phyloP scores from a whole-genome alignment of 1,139 yeast genomes.

The Pichia sp. region DNA sequence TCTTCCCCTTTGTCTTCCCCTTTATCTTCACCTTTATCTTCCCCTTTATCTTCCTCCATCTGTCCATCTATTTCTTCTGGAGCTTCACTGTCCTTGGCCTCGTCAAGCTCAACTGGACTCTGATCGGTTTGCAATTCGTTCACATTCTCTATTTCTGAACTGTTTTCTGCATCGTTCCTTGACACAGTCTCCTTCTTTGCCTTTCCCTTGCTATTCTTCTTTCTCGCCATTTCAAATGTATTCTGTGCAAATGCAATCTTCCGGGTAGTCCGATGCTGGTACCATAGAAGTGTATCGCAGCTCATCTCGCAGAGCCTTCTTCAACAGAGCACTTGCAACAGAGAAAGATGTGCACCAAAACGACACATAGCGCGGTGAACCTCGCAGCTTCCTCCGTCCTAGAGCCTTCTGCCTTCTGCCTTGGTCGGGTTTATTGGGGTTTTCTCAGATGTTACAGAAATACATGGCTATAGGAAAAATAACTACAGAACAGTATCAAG shows the following conservation, averaged over 20 bases:
- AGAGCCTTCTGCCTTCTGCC: not conserved
- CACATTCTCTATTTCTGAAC: not conserved
- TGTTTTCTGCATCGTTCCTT: not conserved
- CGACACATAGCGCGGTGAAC: not conserved
- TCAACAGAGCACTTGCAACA: not conserved
- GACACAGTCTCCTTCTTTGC: not conserved
- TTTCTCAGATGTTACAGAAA: not conserved
- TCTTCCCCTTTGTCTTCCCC: not conserved
- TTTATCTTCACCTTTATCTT: not conserved
- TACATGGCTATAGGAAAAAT: not conserved
- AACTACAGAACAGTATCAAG: not conserved
- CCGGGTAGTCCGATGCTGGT: not conserved
- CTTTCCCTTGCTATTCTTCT: not conserved
- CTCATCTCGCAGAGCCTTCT: no score
- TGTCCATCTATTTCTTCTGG: no score
- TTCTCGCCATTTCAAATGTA: not conserved
- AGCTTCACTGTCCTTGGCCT: no score
- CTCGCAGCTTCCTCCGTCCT: not conserved
- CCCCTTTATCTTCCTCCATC: no score
- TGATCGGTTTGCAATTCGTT: not conserved
- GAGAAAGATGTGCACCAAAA: not conserved
- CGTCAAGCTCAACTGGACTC: not conserved
- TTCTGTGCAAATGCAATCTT: not conserved
- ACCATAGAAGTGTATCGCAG: no score
- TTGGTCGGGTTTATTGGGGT: no score